phyloP scores from a whole-genome alignment of 225 moss, liverwort and hornwort genomes.

The Takakia lepidozioides region DNA sequence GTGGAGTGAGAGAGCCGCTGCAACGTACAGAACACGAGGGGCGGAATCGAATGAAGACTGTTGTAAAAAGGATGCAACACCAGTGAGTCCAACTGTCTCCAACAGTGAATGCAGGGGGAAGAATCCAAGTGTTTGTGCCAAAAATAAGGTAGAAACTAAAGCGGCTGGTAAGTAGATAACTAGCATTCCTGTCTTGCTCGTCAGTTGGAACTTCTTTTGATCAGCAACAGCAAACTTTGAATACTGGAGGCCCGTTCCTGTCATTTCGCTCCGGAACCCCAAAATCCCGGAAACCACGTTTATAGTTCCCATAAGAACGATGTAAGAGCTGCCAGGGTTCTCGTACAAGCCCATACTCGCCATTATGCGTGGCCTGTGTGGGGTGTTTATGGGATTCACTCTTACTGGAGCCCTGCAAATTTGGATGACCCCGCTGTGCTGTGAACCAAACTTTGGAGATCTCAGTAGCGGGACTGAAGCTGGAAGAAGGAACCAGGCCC shows the following conservation, averaged over 20 bases:
- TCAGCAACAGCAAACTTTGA: conserved; percentile 37
- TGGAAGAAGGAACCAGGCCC: no score
- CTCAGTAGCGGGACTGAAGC: no score
- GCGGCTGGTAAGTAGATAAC: conserved; percentile 11
- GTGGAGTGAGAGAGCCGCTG: conserved; percentile 21
- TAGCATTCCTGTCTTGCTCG: conserved; percentile 27
- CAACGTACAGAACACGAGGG: conserved; percentile 26
- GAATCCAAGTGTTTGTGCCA: conserved; percentile 8
- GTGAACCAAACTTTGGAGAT: no score
- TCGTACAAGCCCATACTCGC: no score
- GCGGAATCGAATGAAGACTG: conserved; percentile 3
- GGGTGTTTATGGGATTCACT: no score
- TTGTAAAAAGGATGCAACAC: conserved; percentile 7
- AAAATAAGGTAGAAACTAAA: neutral
- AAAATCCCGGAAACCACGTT: no score
- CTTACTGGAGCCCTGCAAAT: no score
- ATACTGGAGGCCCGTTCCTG: conserved; percentile 16
- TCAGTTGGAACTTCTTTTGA: conserved; percentile 5
- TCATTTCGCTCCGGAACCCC: no score
- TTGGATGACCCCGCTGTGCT: no score
- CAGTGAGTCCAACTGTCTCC: conserved; percentile 7
- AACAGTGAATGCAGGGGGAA: conserved; percentile 10
- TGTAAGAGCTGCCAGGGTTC: no score
- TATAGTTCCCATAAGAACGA: no score
- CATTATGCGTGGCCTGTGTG: no score